A percentile compares a stretch with the other conserved stretches of the same genome.
phyloP scores from a whole-genome alignment of 495 filamentous ascomycete genomes.

The Lasiosphaeria ovina region DNA sequence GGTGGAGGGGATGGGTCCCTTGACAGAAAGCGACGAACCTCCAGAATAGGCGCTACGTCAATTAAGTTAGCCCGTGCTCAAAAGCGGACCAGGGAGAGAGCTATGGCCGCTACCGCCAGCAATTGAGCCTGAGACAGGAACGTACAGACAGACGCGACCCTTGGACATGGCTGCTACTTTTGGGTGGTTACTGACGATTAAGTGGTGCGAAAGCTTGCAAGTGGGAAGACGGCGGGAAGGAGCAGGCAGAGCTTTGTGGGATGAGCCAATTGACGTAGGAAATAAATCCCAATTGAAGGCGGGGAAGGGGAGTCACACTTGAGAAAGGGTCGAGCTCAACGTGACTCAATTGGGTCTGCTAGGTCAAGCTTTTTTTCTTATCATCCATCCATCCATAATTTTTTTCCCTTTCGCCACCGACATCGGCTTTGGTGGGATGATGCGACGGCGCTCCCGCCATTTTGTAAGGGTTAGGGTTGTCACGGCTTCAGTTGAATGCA shows the following conservation, averaged over 20 bases:
- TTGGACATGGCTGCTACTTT: slow-evolving; percentile 34
- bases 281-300: not conserved
- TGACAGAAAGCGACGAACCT: slow-evolving; percentile 25
- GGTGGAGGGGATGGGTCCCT: slow-evolving; percentile 3
- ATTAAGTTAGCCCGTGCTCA: slow-evolving; percentile 3
- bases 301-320: not conserved
- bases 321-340: not conserved
- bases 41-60: slow-evolving; percentile 46
- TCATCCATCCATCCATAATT: not conserved
- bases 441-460: too few species aligned
- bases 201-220: too few species aligned
- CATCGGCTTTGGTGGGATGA: not conserved
- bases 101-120: not conserved
- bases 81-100: not conserved
- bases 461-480: not conserved
- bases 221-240: not conserved
- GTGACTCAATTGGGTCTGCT: not conserved
- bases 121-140: slow-evolving; percentile 11
- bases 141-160: slow-evolving; percentile 48
- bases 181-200: not conserved
- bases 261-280: not conserved
- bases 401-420: not conserved
- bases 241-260: not conserved
- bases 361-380: not conserved
- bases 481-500: not conserved